A percentile compares a stretch with the other conserved stretches of the same genome.
These are phyloP conservation scores for Venturia asperata DNA, from an alignment of 2,329 filamentous ascomycete genomes.

Conservation along the genomic window DNA sequence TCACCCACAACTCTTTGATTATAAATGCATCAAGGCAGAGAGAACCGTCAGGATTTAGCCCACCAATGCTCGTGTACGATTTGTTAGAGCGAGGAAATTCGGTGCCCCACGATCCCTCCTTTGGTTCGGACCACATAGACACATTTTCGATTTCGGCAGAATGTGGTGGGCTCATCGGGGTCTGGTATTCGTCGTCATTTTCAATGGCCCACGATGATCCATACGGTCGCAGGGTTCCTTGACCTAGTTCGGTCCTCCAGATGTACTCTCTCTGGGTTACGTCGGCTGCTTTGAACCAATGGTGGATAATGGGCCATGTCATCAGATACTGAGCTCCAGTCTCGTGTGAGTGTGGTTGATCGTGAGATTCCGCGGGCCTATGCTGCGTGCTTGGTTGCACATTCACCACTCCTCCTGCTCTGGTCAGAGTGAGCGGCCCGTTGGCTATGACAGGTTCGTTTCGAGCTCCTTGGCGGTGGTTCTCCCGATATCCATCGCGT, in stretches of 20 bases:
- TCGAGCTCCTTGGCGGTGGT: background rate
- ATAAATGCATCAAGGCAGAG: constrained; percentile 48
- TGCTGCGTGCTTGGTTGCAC: background rate
- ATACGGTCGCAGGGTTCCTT: constrained; percentile 31
- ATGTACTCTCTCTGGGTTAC: constrained; percentile 30
- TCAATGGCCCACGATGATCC: constrained; percentile 43
- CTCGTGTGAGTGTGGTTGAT: constrained; percentile 14
- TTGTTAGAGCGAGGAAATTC: constrained; percentile 28
- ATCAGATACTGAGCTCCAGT: constrained; percentile 20
- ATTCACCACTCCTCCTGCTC: background rate
- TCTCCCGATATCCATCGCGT: background rate
- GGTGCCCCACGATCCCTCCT: constrained; percentile 47
- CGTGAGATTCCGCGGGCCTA: background rate
- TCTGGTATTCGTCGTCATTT: constrained; percentile 34
- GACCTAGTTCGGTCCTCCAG: constrained; percentile 30
- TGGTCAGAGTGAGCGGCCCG: background rate
- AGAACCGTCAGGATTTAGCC: constrained; percentile 46
- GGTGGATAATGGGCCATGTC: constrained; percentile 23
- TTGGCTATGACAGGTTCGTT: background rate
- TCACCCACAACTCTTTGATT: constrained; percentile 44
- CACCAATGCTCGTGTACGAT: constrained; percentile 29
- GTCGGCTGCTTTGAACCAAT: constrained; percentile 15
- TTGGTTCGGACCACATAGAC: constrained; percentile 36
- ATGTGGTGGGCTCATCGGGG: constrained; percentile 32
- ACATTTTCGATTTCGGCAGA: constrained; percentile 34